phyloP scores from a whole-genome alignment of 2,329 filamentous ascomycete genomes.

The Venturiaceae sp. region DNA sequence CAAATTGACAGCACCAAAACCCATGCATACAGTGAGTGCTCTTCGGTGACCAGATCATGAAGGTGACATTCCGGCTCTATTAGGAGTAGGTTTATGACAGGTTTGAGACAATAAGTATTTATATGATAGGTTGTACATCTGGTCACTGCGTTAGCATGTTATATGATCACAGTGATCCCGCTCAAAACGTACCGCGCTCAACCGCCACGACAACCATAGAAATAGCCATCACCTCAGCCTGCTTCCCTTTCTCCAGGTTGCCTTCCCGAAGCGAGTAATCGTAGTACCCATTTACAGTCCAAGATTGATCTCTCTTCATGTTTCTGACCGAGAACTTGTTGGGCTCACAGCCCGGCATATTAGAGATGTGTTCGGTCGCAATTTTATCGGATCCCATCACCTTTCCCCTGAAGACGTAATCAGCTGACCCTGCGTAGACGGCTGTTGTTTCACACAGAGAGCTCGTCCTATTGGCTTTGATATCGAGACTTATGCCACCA shows the following conservation, averaged over 20 bases:
- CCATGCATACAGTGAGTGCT: too few relatives aligned
- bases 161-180: too few relatives aligned
- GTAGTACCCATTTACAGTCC: neutral
- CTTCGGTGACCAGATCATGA: too few relatives aligned
- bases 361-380: neutral
- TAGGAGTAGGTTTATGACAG: too few relatives aligned
- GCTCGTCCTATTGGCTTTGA: neutral
- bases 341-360: neutral
- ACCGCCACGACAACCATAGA: neutral
- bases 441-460: neutral
- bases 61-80: too few relatives aligned
- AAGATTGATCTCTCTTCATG: neutral
- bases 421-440: neutral
- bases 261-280: neutral
- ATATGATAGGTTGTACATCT: too few relatives aligned
- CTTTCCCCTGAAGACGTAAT: neutral
- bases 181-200: too few relatives aligned
- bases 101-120: too few relatives aligned
- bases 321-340: neutral
- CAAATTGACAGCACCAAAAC: too few relatives aligned
- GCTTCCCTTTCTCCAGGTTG: neutral
- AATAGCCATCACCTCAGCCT: slow-evolving; percentile 3
- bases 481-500: neutral
- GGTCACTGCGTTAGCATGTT: too few relatives aligned
- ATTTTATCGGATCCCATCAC: neutral